A percentile compares a stretch with the other conserved stretches of the same genome.
Conservation (phyloP, 2,329 filamentous ascomycete genomes). For the Lachnellula cervina region DNA sequence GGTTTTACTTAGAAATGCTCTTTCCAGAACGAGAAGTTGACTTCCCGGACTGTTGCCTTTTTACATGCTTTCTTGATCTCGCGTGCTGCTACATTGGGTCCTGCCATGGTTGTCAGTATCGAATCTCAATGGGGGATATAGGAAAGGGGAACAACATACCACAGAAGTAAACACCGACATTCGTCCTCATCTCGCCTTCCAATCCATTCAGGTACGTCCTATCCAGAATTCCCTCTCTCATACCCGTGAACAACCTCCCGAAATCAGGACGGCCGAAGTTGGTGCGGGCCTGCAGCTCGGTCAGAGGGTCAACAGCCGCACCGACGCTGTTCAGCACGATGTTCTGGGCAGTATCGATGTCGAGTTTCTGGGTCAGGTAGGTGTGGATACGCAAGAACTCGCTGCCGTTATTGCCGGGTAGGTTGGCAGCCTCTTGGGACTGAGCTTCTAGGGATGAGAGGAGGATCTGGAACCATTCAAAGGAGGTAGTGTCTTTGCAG, state of each 20-base stretch:
- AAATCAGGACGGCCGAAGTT: slow-evolving; percentile 97
- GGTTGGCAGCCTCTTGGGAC: slow-evolving; percentile 62
- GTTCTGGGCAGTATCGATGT: slow-evolving; percentile 89
- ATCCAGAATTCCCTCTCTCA: slow-evolving; percentile 84
- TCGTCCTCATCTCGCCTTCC: slow-evolving; percentile 70
- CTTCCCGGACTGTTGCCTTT: slow-evolving; percentile 66
- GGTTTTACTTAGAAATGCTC: slow-evolving; percentile 64
- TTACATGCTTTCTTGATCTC: slow-evolving; percentile 81
- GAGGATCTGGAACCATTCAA: slow-evolving; percentile 98
- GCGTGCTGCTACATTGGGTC: slow-evolving; percentile 53
- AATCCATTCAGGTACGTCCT: slow-evolving; percentile 80
- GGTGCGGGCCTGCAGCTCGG: slow-evolving; percentile 81
- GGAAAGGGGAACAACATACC: slow-evolving; percentile 53
- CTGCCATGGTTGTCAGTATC: slow-evolving; percentile 17
- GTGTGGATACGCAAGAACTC: slow-evolving; percentile 98
- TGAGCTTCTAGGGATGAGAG: slow-evolving; percentile 87
- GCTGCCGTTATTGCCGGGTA: slow-evolving; percentile 60
- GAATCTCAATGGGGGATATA: background rate
- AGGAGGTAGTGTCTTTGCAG: slow-evolving; percentile 90
- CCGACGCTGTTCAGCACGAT: slow-evolving; percentile 96
- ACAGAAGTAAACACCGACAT: slow-evolving; percentile 97
- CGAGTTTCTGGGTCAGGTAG: slow-evolving; percentile 90
- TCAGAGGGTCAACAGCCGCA: slow-evolving; percentile 80
- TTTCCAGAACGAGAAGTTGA: slow-evolving; percentile 98
- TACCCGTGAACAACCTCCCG: slow-evolving; percentile 67